These are phyloP conservation scores for Citrus glauca DNA, from an alignment of 345 rosid species.

Conservation along the genomic window DNA sequence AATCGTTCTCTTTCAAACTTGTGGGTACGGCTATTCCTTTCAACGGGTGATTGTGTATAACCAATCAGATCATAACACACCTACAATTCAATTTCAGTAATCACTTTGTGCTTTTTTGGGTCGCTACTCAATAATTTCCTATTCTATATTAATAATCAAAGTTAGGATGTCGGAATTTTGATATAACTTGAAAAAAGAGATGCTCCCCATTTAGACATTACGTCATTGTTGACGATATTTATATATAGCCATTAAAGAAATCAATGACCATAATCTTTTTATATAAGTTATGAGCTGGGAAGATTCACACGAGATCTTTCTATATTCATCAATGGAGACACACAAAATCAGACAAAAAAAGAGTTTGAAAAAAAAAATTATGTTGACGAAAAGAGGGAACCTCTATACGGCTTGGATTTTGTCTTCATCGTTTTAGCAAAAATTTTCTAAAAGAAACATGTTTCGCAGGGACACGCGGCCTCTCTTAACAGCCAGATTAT, in stretches of 20 bases:
- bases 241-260: too few relatives aligned
- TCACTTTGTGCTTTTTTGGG: not conserved
- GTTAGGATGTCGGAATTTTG: not conserved
- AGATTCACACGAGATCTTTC: not conserved
- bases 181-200: not conserved
- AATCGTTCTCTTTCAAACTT: not conserved
- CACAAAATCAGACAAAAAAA: not conserved
- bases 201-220: constrained; percentile 1
- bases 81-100: not conserved
- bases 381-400: not conserved
- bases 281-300: not conserved
- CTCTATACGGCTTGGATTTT: not conserved
- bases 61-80: not conserved
- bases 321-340: not conserved
- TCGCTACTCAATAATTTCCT: not conserved
- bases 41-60: not conserved
- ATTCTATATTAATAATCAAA: not conserved
- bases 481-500: not conserved
- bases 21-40: not conserved
- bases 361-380: not conserved
- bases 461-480: not conserved
- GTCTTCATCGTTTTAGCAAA: not conserved
- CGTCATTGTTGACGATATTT: not conserved
- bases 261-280: not conserved
- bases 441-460: not conserved